Evolutionary conservation across 768 basidiomycete genomes (phyloP), one percentile per base, ranked within the genome.

Genomic region (Suillus brevipes): DNA sequence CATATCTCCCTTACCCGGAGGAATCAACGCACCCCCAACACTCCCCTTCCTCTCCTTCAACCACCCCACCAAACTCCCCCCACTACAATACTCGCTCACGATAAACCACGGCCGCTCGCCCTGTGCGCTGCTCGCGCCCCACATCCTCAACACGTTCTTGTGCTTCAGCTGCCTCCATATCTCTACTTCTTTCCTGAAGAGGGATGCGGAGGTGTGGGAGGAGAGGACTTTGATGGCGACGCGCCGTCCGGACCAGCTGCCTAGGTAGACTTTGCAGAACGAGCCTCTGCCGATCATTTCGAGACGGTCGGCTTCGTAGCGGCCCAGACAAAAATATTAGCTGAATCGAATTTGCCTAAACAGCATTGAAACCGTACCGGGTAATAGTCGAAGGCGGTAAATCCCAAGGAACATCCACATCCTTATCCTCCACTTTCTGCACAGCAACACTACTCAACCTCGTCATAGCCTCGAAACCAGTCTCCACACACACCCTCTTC

Each of bases 371-470:
- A 37, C 65, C 75, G 42, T 66, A 85, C 86, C 81, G 79, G 4
- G 91, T 92, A 69, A 92, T 92, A 4, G 91, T 91, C 91, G 91
- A 93, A 66, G 80, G 83, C 0, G 91, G 91, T 40, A 91, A 69
- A 47, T 78, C 74, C 14, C 65, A 62, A 1, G 63, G 59, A 14
- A 76, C 47, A 31, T 59, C 58, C 78, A 37, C 52, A 52, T 53
- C 64, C 4, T 8, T 18, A 36, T 47, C 63, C 18, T 31, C 38
- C 62, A 37, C 72, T 63, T 63, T 71, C 67, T 28, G 68, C 55
- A 45, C 65, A 66, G 20, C 66, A 20, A 52, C 64, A 37, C 72
- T 74, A 68, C 87, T 88, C 79, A 92, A 76, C 67, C 89, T 79
- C 62, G 86, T 78, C 68, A 92, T 79, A 5, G 89, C 88, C 61